Evolutionary conservation across 108 stramenopile species (phyloP), one percentile per base, ranked within the genome.

Genomic region (Pseudonitzschia multiseries): DNA sequence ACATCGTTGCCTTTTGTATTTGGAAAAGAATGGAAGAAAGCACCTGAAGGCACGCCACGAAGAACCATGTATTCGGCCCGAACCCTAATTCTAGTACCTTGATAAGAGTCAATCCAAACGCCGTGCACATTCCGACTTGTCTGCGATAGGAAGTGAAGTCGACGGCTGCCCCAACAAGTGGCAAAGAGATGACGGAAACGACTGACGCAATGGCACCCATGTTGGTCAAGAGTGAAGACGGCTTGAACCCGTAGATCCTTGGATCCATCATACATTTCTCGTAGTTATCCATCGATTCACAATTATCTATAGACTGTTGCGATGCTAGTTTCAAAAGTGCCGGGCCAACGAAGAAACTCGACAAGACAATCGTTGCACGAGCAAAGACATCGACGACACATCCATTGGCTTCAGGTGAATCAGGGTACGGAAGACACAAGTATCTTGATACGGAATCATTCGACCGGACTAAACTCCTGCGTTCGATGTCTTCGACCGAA

Each of bases 321-420:
- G 18, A 21, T 4, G 88, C 84, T 14, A 86, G 76, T 20, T 73
- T 65, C 57, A 89, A 67, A 27, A 89, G 57, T 20, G 88, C 88
- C 29, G 85, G 82, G 0, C 88, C 85, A 1, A 86, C 62, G 50
- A 89, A 89, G 3, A 89, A 31, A 28, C 73, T 70, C 53, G 76
- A 75, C 87, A 88, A 83, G 4, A 61, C 26, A 41, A 85, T 78
- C 17, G 73, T 66, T 6, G 79, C 87, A 13, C 80, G 74, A 1
- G 80, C 84, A 54, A 75, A 81, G 9, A 61, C 59, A 68, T 81
- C 81, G 1, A 88, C 21, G 0, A 82, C 66, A 0, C 85, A 72
- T 17, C 87, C 87, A 17, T 77, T 88, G 13, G 84, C 84, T 71
- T 88, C 86, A 10, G 83, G 83, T 22, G 43, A 43, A 28, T 56